Conservation (phyloP, 1,284 basidiomycete species). For the Anthracocystis walkeri region DNA sequence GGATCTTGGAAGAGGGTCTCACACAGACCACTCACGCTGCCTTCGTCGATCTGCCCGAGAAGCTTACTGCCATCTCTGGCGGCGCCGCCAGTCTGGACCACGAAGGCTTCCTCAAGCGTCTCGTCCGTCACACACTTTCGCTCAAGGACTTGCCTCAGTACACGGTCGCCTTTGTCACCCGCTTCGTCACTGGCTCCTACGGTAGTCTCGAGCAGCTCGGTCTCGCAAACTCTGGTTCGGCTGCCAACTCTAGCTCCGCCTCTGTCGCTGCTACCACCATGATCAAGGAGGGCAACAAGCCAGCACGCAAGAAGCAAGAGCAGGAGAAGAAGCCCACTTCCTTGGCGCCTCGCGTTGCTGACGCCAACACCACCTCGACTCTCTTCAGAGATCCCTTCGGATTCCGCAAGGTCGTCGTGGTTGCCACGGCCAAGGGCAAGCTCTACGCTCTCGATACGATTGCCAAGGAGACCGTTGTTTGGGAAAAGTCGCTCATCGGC, state of each 20-base stretch:
- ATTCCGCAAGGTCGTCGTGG: constrained; percentile 85
- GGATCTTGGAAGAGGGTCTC: constrained; percentile 86
- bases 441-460: constrained; percentile 86
- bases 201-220: constrained; percentile 69
- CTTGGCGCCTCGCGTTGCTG: constrained; percentile 52
- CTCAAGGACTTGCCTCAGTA: constrained; percentile 80
- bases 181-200: constrained; percentile 81
- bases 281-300: constrained; percentile 45
- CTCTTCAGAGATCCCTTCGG: constrained; percentile 79
- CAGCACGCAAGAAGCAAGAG: constrained; percentile 27
- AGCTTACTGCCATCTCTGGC: constrained; percentile 66
- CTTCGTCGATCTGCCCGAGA: constrained; percentile 84
- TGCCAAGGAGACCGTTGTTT: constrained; percentile 67
- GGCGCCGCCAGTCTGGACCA: constrained; percentile 59
- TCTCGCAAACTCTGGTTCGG: constrained; percentile 56
- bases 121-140: constrained; percentile 59
- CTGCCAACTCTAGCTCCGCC: constrained; percentile 12
- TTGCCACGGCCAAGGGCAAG: constrained; percentile 80
- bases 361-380: constrained; percentile 37
- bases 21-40: constrained; percentile 74
- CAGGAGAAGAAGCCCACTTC: constrained; percentile 39
- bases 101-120: constrained; percentile 74
- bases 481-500: constrained; percentile 67
- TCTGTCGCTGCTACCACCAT: constrained; percentile 37
- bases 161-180: constrained; percentile 76